Evolutionary conservation across 768 basidiomycete genomes (phyloP).

Genomic region (Phanerochaete carnosa): DNA sequence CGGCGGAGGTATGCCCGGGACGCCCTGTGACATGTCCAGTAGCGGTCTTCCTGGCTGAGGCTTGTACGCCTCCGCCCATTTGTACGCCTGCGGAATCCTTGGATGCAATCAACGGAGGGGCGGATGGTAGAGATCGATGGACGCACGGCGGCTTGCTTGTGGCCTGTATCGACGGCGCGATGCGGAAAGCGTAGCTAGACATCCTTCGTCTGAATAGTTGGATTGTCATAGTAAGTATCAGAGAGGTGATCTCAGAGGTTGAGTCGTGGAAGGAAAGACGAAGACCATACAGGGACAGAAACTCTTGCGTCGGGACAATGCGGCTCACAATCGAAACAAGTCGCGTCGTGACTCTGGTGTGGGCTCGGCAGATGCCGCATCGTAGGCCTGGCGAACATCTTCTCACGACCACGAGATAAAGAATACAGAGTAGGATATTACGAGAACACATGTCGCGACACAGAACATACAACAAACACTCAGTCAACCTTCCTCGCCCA

Average conservation of each 20-base stretch:
- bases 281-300: background rate
- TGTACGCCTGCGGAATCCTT: slow-evolving; percentile 57
- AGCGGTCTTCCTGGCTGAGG: slow-evolving; percentile 43
- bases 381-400: no score
- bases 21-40: slow-evolving; percentile 75
- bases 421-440: background rate
- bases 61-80: slow-evolving; percentile 49
- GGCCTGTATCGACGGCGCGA: slow-evolving; percentile 16
- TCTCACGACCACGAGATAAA: background rate
- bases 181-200: slow-evolving; percentile 15
- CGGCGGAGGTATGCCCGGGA: slow-evolving; percentile 66
- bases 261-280: background rate
- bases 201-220: background rate
- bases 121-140: background rate
- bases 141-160: slow-evolving; percentile 22
- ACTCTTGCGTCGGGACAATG: background rate
- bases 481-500: slow-evolving; percentile 77
- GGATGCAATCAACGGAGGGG: background rate
- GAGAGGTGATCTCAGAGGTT: no score
- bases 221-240: background rate
- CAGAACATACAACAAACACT: background rate
- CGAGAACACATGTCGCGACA: background rate
- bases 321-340: background rate
- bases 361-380: background rate
- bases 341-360: background rate